Evolutionary conservation across 495 filamentous ascomycete species (phyloP).

Genomic region (Talaromyces adpressus): DNA sequence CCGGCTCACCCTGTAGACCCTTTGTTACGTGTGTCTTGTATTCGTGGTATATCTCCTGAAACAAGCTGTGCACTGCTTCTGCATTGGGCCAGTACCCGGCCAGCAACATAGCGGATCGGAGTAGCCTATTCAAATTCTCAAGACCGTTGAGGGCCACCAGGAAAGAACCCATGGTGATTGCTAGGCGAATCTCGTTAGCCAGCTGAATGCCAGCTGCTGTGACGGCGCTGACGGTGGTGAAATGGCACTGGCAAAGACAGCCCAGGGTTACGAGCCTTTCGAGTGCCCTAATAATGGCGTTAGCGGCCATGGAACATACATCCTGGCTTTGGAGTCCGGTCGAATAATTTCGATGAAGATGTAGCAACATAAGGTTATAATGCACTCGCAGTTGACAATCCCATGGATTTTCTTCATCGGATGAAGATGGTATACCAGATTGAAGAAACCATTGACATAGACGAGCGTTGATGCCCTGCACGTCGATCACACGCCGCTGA

Average conservation of each 20-base stretch:
- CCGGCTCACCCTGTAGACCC: neutral
- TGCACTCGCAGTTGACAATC: slow-evolving; percentile 13
- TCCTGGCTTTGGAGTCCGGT: neutral
- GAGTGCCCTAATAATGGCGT: neutral
- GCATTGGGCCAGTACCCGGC: slow-evolving; percentile 13
- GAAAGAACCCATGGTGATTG: neutral
- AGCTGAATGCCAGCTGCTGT: slow-evolving; percentile 7
- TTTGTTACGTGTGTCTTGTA: neutral
- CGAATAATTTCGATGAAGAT: slow-evolving; percentile 8
- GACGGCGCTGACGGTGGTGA: slow-evolving; percentile 10
- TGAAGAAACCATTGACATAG: neutral
- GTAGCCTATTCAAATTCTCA: neutral
- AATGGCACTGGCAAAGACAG: slow-evolving; percentile 9
- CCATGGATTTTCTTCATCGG: slow-evolving; percentile 8
- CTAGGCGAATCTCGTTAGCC: neutral
- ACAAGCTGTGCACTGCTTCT: slow-evolving; percentile 13
- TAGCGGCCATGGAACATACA: neutral
- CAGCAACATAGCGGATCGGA: neutral
- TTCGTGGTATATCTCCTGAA: slow-evolving; percentile 4
- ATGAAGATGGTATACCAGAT: neutral
- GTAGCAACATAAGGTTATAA: slow-evolving; percentile 14
- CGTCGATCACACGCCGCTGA: neutral
- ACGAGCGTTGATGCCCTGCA: neutral
- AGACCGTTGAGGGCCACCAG: neutral
- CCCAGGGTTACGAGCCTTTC: neutral